Percentiles rank a stretch among this genome's conserved stretches.
These are phyloP conservation scores for Cucurbita argyrosperma DNA, from an alignment of 306 rosid species.

Conservation along the genomic window DNA sequence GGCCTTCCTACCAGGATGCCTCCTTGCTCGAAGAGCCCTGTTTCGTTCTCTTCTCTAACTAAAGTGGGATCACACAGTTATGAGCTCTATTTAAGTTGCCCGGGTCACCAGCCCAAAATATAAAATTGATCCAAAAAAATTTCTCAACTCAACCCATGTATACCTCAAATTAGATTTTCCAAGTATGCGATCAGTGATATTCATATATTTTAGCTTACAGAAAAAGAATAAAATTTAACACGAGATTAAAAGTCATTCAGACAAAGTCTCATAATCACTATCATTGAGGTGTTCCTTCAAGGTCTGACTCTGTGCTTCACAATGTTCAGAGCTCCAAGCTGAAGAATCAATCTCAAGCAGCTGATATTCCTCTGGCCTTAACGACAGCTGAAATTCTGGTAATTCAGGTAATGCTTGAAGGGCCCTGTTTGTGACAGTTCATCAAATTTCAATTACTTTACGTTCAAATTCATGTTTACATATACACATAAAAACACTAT, in stretches of 20 bases:
- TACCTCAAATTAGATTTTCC: no score
- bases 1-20: no score
- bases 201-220: background rate
- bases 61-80: no score
- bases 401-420: slow-evolving; percentile 68
- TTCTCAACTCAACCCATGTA: no score
- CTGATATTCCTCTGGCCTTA: slow-evolving; percentile 66
- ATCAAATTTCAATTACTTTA: background rate
- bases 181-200: background rate
- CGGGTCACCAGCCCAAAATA: no score
- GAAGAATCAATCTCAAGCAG: slow-evolving; percentile 53
- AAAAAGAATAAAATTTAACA: background rate
- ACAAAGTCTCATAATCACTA: slow-evolving; percentile 35
- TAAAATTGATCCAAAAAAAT: no score
- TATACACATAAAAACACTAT: background rate
- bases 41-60: no score
- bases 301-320: slow-evolving; percentile 46
- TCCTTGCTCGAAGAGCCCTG: no score
- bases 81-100: no score
- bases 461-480: background rate
- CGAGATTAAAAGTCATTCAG: slow-evolving; percentile 13
- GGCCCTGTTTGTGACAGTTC: slow-evolving; percentile 35
- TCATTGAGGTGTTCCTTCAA: slow-evolving; percentile 65
- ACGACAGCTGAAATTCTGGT: slow-evolving; percentile 81
- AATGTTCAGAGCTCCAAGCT: slow-evolving; percentile 52